Evolutionary conservation across 208 protist species (phyloP), one percentile per base, ranked within the genome.

Genomic region (Crithidia mellificae): DNA sequence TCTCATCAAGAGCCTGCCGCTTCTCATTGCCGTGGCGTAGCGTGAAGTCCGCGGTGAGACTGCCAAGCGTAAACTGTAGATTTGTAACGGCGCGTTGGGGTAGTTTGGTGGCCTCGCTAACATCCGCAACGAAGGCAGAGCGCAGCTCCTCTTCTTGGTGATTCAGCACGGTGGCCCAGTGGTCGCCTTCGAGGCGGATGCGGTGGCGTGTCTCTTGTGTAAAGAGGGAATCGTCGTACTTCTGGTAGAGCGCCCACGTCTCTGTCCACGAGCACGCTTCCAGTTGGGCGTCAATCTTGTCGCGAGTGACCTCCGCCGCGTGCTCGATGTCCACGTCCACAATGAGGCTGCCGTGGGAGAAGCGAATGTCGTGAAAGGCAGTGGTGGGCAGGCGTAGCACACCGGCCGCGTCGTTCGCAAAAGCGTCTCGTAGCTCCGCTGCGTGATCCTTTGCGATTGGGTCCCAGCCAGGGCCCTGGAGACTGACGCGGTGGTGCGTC

Each of bases 111-210:
- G 74, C 74, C 12, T 54, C 56, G 47, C 70, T 72, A 8, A 89
- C 72, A 39, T 84, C 80, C 4, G 19, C 39, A 3, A 36, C 64
- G 54, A 85, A 82, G 19, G 77, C 74, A 0, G 61, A 20, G 5
- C 67, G 24, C 14, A 89, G 66, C 5, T 63, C 71, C 0, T 54
- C 47, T 27, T 54, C 72, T 27, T 79, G 63, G 34, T 68, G 36
- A 0, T 61, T 36, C 19, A 84, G 14, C 2, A 89, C 77, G 2
- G 58, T 39, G 0, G 47, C 65, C 80, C 80, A 89, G 69, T 68
- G 54, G 17, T 81, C 72, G 32, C 84, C 80, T 7, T 85, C 77
- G 11, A 85, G 69, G 8, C 46, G 63, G 32, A 81, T 69, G 38
- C 74, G 61, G 67, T 85, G 84, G 14, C 47, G 66, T 6, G 80